Evolutionary conservation across 1,139 yeast genomes (phyloP).

Genomic region (Saccharomycopsis hybrid): DNA sequence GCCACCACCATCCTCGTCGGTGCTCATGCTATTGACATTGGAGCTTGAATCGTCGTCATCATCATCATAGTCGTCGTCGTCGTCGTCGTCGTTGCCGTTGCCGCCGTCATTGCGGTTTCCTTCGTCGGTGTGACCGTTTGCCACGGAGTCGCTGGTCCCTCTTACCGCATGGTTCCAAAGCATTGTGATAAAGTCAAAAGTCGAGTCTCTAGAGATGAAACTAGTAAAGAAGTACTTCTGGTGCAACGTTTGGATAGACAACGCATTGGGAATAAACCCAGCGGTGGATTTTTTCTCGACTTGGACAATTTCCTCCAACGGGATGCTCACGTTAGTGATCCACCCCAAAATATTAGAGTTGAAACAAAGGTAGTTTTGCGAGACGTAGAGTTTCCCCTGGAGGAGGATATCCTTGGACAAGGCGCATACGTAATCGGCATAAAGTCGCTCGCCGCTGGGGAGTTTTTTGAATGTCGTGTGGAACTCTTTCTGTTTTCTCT

Average conservation of each 20-base stretch:
- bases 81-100: conserved; percentile 6
- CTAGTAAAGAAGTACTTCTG: conserved; percentile 78
- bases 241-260: conserved; percentile 61
- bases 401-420: conserved; percentile 77
- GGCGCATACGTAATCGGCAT: conserved; percentile 89
- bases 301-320: conserved; percentile 62
- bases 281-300: conserved; percentile 82
- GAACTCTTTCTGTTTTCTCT: conserved; percentile 68
- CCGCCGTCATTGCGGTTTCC: conserved; percentile 1
- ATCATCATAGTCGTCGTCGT: conserved; percentile 2
- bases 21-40: no score
- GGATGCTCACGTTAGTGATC: conserved; percentile 76
- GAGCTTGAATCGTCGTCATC: background rate
- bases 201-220: conserved; percentile 74
- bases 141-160: background rate
- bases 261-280: conserved; percentile 88
- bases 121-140: no score
- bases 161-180: conserved; percentile 41
- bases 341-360: conserved; percentile 90
- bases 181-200: conserved; percentile 59
- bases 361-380: conserved; percentile 78
- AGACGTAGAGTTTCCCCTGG: conserved; percentile 86
- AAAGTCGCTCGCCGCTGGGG: conserved; percentile 61
- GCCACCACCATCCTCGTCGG: background rate
- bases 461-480: conserved; percentile 68